phyloP scores from a whole-genome alignment of 2,329 filamentous ascomycete species.

The Chaetoscypha palmicola region DNA sequence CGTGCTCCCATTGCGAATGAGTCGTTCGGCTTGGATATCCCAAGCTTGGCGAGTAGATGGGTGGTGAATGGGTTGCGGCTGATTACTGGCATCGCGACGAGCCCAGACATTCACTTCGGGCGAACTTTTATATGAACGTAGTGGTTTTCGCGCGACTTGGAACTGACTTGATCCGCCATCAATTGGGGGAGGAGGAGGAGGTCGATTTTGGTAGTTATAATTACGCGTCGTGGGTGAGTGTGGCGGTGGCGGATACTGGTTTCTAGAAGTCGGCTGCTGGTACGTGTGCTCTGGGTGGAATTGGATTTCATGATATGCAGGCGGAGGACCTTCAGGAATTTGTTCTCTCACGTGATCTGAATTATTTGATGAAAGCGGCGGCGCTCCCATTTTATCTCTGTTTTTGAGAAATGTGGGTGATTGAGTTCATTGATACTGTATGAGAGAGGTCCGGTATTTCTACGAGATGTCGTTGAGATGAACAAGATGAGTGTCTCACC shows the following conservation, averaged over 20 bases:
- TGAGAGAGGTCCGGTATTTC: not conserved
- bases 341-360: not conserved
- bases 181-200: not conserved
- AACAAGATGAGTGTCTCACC: conserved; percentile 2
- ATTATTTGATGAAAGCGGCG: not conserved
- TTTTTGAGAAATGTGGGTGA: not conserved
- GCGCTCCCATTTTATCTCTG: not conserved
- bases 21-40: not conserved
- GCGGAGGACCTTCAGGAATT: no score
- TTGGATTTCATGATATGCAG: no score
- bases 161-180: not conserved
- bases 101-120: conserved; percentile 1
- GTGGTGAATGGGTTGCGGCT: not conserved
- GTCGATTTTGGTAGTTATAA: no score
- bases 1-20: not conserved
- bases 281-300: no score
- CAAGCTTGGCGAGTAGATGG: conserved; percentile 1
- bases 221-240: no score
- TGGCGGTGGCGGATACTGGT: no score
- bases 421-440: not conserved
- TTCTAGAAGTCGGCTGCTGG: no score
- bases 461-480: not conserved
- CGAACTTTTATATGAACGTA: conserved; percentile 3
- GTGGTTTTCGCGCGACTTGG: not conserved
- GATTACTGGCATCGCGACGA: no score